These are phyloP conservation scores for Vanilla planifolia DNA, from an alignment of 106 monocot species.

Conservation along the genomic window DNA sequence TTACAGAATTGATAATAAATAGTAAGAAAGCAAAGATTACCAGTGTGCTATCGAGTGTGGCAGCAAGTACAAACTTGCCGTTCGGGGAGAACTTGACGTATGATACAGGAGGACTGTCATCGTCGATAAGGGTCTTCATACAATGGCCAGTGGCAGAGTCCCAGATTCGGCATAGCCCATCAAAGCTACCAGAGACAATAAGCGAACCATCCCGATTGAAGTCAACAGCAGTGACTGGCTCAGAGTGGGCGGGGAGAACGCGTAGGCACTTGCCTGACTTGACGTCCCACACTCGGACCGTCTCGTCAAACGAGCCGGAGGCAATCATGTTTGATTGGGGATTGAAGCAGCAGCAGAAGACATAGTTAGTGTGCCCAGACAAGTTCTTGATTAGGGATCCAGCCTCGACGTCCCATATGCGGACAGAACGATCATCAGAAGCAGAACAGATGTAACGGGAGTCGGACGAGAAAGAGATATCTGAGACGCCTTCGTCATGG, in stretches of 20 bases:
- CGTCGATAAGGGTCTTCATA: slow-evolving; percentile 49
- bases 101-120: slow-evolving; percentile 48
- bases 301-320: slow-evolving; percentile 64
- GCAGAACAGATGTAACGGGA: slow-evolving; percentile 44
- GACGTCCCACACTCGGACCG: slow-evolving; percentile 52
- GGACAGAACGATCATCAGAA: slow-evolving; percentile 50
- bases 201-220: slow-evolving; percentile 46
- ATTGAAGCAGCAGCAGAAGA: slow-evolving; percentile 46
- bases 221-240: slow-evolving; percentile 48
- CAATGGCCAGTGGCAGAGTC: slow-evolving; percentile 47
- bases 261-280: slow-evolving; percentile 41
- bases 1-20: background rate
- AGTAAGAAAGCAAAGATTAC: slow-evolving; percentile 8
- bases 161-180: slow-evolving; percentile 55
- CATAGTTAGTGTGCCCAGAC: slow-evolving; percentile 53
- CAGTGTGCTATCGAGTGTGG: slow-evolving; percentile 42
- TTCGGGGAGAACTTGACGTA: slow-evolving; percentile 57
- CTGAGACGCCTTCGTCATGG: slow-evolving; percentile 50
- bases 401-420: slow-evolving; percentile 41
- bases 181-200: slow-evolving; percentile 54
- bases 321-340: slow-evolving; percentile 61
- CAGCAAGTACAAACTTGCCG: slow-evolving; percentile 52
- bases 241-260: slow-evolving; percentile 55
- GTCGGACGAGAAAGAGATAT: slow-evolving; percentile 47
- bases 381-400: slow-evolving; percentile 28